A percentile compares a stretch with the other conserved stretches of the same genome.
Evolutionary conservation across 441 rosid genomes (phyloP).

Genomic region (Euphorbia corollata): DNA sequence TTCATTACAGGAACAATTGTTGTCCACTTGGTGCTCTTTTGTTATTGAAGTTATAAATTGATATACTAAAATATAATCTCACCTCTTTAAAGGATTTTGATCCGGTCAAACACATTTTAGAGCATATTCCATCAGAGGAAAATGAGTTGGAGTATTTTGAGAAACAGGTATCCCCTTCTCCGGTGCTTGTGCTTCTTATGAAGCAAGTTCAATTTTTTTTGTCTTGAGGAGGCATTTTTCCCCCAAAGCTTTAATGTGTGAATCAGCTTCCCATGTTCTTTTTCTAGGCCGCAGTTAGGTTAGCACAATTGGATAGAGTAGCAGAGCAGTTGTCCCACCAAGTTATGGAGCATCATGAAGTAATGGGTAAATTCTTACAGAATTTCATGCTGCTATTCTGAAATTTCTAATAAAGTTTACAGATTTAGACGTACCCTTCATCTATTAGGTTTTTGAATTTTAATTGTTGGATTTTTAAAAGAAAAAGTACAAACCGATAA

Average conservation of each 20-base stretch:
- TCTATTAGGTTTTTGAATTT: no score
- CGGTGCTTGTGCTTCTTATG: not conserved
- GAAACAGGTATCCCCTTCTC: constrained; percentile 53
- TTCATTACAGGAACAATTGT: not conserved
- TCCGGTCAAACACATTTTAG: constrained; percentile 69
- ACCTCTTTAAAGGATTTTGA: constrained; percentile 58
- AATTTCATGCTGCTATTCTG: not conserved
- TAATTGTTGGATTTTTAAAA: no score
- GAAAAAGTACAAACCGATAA: no score
- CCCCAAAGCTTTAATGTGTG: not conserved
- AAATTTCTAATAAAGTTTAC: not conserved
- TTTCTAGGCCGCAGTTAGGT: constrained; percentile 76
- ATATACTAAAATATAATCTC: constrained; percentile 6
- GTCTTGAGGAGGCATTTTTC: not conserved
- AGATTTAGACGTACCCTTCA: not conserved
- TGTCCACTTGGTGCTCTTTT: not conserved
- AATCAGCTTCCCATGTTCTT: constrained; percentile 15
- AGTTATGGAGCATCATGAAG: constrained; percentile 97
- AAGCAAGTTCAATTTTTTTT: not conserved
- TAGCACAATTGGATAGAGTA: constrained; percentile 78
- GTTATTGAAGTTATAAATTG: not conserved
- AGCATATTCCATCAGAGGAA: constrained; percentile 64
- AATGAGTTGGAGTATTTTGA: constrained; percentile 65
- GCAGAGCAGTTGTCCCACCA: constrained; percentile 71
- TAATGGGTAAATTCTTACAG: constrained; percentile 65